Conservation (phyloP, 306 rosid species). For the Lablab purpureus region DNA sequence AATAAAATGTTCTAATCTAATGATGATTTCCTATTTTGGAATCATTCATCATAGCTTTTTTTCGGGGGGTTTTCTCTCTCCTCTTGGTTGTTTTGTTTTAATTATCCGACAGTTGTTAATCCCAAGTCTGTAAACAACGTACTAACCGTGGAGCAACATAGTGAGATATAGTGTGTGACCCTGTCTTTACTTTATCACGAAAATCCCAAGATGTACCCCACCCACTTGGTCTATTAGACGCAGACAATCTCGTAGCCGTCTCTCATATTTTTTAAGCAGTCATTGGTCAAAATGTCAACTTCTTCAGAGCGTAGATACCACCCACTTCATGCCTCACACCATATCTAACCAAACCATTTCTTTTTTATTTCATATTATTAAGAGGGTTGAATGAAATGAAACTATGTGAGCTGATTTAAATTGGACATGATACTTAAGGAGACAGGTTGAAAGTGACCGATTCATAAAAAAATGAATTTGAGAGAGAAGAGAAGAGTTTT, state of each 20-base stretch:
- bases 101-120: too few species aligned
- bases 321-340: too few species aligned
- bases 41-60: slow-evolving; percentile 39
- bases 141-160: background rate
- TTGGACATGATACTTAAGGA: background rate
- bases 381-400: slow-evolving; percentile 37
- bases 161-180: background rate
- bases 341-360: too few species aligned
- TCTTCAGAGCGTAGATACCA: too few species aligned
- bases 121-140: background rate
- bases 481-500: background rate
- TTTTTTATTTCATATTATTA: background rate
- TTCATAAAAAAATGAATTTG: slow-evolving; percentile 18
- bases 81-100: background rate
- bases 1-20: background rate
- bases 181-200: background rate
- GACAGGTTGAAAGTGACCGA: slow-evolving; percentile 30
- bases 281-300: too few species aligned
- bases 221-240: slow-evolving; percentile 24
- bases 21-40: slow-evolving; percentile 1
- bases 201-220: background rate
- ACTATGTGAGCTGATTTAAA: slow-evolving; percentile 31
- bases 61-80: background rate
- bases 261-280: background rate
- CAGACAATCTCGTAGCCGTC: slow-evolving; percentile 15